phyloP scores from a whole-genome alignment of 164 flowering plant genomes.

The Vitis amurensis region DNA sequence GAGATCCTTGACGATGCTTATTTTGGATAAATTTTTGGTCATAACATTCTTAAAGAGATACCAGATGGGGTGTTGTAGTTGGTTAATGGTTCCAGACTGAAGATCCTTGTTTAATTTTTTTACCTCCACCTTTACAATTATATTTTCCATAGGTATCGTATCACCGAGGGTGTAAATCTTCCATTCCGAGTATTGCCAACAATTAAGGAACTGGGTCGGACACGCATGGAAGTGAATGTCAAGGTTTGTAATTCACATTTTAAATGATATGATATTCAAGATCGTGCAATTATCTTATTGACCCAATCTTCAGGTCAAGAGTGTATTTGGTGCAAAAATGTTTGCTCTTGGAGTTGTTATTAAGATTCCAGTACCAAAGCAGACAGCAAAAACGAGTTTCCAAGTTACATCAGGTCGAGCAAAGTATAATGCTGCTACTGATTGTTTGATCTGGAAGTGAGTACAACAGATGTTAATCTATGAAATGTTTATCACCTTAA shows the following conservation, averaged over 20 bases:
- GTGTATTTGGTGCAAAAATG: constrained; percentile 99
- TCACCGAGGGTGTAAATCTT: constrained; percentile 98
- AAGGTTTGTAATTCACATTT: constrained; percentile 60
- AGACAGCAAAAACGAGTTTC: constrained; percentile 97
- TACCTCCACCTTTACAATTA: too few relatives aligned
- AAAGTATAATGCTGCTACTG: constrained; percentile 91
- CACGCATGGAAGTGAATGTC: constrained; percentile 99
- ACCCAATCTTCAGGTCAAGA: constrained; percentile 71
- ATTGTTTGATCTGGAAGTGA: constrained; percentile 99
- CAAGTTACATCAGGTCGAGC: constrained; percentile 97
- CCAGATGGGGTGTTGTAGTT: neutral
- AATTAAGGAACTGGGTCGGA: constrained; percentile 94
- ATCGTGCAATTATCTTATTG: constrained; percentile 12
- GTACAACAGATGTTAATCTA: constrained; percentile 23
- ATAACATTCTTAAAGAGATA: too few relatives aligned
- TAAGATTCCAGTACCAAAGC: constrained; percentile 98
- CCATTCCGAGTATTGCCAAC: constrained; percentile 98
- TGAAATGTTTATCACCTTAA: neutral
- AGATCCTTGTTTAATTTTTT: neutral
- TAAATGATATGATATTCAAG: neutral
- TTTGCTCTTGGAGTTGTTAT: constrained; percentile 99
- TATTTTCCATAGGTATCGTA: constrained; percentile 70
- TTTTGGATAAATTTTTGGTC: too few relatives aligned
- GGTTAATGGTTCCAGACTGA: neutral
- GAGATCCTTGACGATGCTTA: too few relatives aligned